phyloP scores from a whole-genome alignment of 2,329 filamentous ascomycete species.

The Purpureocillium lavendulum region DNA sequence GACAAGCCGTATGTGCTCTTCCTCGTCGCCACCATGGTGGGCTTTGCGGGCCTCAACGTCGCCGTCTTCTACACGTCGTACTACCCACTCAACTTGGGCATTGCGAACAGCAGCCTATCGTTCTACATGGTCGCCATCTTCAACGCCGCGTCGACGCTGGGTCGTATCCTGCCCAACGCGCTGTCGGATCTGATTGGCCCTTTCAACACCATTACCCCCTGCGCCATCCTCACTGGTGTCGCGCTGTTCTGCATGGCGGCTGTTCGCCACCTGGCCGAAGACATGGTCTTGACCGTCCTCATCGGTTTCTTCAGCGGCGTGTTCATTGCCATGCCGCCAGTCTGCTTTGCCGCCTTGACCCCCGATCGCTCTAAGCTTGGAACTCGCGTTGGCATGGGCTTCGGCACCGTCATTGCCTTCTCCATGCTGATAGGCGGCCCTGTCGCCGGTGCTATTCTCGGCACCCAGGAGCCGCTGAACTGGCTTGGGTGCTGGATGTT shows the following conservation, averaged over 20 bases:
- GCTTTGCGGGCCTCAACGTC: slow-evolving; percentile 30
- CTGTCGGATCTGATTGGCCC: slow-evolving; percentile 24
- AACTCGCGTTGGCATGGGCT: slow-evolving; percentile 30
- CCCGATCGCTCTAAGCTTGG: slow-evolving; percentile 31
- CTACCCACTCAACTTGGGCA: slow-evolving; percentile 20
- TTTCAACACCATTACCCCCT: slow-evolving; percentile 24
- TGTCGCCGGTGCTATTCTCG: slow-evolving; percentile 23
- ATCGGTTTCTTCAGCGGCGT: slow-evolving; percentile 34
- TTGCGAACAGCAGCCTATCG: slow-evolving; percentile 20
- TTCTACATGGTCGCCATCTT: slow-evolving; percentile 37
- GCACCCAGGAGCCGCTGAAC: slow-evolving; percentile 6
- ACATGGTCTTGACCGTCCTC: slow-evolving; percentile 25
- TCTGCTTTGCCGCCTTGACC: slow-evolving; percentile 28
- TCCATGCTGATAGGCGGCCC: slow-evolving; percentile 26
- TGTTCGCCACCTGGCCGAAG: slow-evolving; percentile 19
- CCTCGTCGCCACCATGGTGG: slow-evolving; percentile 21
- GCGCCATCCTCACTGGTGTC: slow-evolving; percentile 18
- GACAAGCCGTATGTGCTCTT: slow-evolving; percentile 8
- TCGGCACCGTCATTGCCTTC: slow-evolving; percentile 17
- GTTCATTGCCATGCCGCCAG: slow-evolving; percentile 30
- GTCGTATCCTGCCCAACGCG: slow-evolving; percentile 32
- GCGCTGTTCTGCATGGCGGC: slow-evolving; percentile 26
- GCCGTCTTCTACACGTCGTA: slow-evolving; percentile 30
- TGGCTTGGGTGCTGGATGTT: slow-evolving; percentile 16
- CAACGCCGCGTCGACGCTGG: slow-evolving; percentile 37